A percentile compares a stretch with the other conserved stretches of the same genome.
Conservation (phyloP, 768 basidiomycete species). For the Udeniomyces megalosporus region DNA sequence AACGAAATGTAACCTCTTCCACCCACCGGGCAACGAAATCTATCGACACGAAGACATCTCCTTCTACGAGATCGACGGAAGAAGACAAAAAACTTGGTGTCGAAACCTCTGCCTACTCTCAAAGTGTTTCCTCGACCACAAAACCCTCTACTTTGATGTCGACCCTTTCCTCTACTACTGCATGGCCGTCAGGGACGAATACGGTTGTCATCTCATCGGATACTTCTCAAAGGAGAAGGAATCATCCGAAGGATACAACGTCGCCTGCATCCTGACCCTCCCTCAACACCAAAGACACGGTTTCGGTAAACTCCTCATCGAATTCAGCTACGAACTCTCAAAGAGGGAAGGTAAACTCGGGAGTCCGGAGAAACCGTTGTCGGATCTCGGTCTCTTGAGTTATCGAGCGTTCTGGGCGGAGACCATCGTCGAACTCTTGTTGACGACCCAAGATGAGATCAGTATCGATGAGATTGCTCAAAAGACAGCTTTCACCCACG, state of each 20-base stretch:
- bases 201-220: constrained; percentile 85
- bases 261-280: constrained; percentile 95
- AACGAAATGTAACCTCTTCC: constrained; percentile 70
- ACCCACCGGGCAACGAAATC: constrained; percentile 98
- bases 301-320: constrained; percentile 87
- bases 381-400: constrained; percentile 76
- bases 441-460: constrained; percentile 54
- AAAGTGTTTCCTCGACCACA: constrained; percentile 98
- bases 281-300: constrained; percentile 96
- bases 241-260: constrained; percentile 92
- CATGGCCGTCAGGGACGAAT: constrained; percentile 82
- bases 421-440: constrained; percentile 76
- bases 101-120: constrained; percentile 89
- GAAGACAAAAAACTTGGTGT: constrained; percentile 90
- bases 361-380: constrained; percentile 92
- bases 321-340: constrained; percentile 84
- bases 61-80: constrained; percentile 96
- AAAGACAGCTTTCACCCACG: constrained; percentile 83
- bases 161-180: constrained; percentile 99
- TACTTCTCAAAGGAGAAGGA: constrained; percentile 99
- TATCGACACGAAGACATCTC: constrained; percentile 94
- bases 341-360: constrained; percentile 92
- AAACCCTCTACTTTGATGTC: constrained; percentile 98
- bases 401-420: constrained; percentile 98
- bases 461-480: constrained; percentile 96